Base-by-base conservation (phyloP, 176 grass and related monocot species). In the Oryza meyeriana region DNA sequence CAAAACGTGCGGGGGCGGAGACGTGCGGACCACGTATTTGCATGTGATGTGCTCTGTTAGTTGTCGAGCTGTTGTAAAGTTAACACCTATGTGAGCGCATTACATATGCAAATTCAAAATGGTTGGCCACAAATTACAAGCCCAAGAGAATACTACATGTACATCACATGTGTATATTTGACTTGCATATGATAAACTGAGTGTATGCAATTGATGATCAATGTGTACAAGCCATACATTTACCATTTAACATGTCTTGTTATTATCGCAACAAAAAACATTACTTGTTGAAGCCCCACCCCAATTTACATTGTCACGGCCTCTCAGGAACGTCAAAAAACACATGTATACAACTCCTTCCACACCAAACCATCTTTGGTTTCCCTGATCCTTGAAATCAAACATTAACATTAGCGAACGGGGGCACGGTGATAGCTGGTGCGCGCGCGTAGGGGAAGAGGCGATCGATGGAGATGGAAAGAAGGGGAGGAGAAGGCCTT, bases 401-500 rank as follows among this genome's bases (percentile, higher is more conserved):
- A 64, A 14, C 17, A 58, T 40, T 40, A 3, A 59, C 61, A 78
- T 40, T 42, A n/a, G n/a, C n/a, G n/a, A n/a, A n/a, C n/a, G n/a
- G n/a, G n/a, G n/a, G n/a, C n/a, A n/a, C n/a, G n/a, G n/a, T n/a
- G n/a, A n/a, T n/a, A n/a, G n/a, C n/a, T n/a, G n/a, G n/a, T n/a
- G n/a, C n/a, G n/a, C n/a, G n/a, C n/a, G n/a, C n/a, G n/a, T n/a
- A n/a, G n/a, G n/a, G n/a, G n/a, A n/a, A n/a, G n/a, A n/a, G n/a
- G n/a, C n/a, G 84, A 48, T n/a, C n/a, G n/a, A n/a, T n/a, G n/a
- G n/a, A 14, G 44, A 4, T 5, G 4, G 14, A n/a, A n/a, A n/a
- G n/a, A n/a, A n/a, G n/a, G n/a, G 20, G 10, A 30, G 84, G 68
- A 79, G 88, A 90, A 87, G 88, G 84, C 88, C 84, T 80, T 79